These are phyloP conservation scores for Coemansia sp. DNA, from an alignment of 192 early-diverging fungal species.

Conservation along the genomic window DNA sequence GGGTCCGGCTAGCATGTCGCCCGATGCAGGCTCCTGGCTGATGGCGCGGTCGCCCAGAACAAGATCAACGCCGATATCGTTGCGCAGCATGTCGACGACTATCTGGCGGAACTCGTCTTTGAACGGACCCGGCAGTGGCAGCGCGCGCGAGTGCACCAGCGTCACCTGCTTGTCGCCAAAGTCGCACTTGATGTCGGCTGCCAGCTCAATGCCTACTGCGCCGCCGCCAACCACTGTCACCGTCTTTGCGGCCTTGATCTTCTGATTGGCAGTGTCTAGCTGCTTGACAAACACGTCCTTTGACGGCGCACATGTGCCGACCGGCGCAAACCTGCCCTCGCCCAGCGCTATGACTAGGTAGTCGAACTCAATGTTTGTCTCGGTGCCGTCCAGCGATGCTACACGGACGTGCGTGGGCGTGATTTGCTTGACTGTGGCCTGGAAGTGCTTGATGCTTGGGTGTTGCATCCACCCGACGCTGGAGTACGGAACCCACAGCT, in stretches of 20 bases:
- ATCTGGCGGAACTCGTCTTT: conserved; percentile 19
- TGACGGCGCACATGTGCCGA: conserved; percentile 21
- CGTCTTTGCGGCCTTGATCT: conserved; percentile 52
- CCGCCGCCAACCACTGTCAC: conserved; percentile 68
- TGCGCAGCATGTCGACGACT: conserved; percentile 17
- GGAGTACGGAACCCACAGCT: conserved; percentile 55
- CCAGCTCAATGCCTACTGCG: conserved; percentile 73
- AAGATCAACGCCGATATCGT: conserved; percentile 28
- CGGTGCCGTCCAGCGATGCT: conserved; percentile 20
- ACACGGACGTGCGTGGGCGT: conserved; percentile 3
- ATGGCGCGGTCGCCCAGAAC: conserved; percentile 27
- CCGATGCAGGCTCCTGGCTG: conserved; percentile 12
- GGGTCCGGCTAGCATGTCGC: conserved; percentile 11
- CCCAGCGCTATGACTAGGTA: conserved; percentile 56
- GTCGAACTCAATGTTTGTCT: conserved; percentile 34
- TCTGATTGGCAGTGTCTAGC: conserved; percentile 5
- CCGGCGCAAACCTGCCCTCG: conserved; percentile 32
- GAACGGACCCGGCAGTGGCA: conserved; percentile 31
- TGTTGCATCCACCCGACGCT: conserved; percentile 35
- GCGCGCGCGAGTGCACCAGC: conserved; percentile 32
- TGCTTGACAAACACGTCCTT: conserved; percentile 19
- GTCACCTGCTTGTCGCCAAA: conserved; percentile 37
- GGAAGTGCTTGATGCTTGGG: conserved; percentile 32
- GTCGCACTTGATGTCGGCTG: conserved; percentile 58
- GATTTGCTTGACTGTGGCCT: conserved; percentile 43